phyloP scores from a whole-genome alignment of 164 flowering plant genomes.

The Magnolia officinalis region DNA sequence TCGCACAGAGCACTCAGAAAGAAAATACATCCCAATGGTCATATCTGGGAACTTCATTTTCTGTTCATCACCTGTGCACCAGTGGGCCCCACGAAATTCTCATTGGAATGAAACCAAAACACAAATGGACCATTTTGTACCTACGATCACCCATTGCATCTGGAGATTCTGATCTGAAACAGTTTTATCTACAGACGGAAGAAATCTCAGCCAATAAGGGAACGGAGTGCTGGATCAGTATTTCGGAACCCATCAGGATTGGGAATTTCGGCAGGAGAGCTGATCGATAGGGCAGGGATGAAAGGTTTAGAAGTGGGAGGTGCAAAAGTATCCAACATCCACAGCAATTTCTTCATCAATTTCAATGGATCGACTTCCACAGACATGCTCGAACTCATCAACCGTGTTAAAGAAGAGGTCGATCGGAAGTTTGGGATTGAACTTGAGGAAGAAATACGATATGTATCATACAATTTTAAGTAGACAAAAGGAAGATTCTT shows the following conservation, averaged over 20 bases:
- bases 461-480: slow-evolving; percentile 9
- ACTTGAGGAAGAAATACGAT: slow-evolving; percentile 34
- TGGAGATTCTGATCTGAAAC: neutral
- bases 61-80: too few relatives aligned
- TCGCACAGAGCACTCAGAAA: too few relatives aligned
- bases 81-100: too few relatives aligned
- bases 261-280: slow-evolving; percentile 34
- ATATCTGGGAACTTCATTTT: too few relatives aligned
- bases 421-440: slow-evolving; percentile 29
- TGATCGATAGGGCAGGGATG: slow-evolving; percentile 48
- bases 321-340: slow-evolving; percentile 40
- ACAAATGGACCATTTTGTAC: neutral
- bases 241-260: slow-evolving; percentile 35
- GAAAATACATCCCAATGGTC: too few relatives aligned
- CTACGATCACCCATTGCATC: neutral
- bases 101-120: too few relatives aligned
- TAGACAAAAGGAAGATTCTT: neutral
- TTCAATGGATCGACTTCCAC: slow-evolving; percentile 32
- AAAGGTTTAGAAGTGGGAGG: slow-evolving; percentile 44
- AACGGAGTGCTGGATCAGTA: slow-evolving; percentile 45
- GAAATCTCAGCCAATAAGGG: slow-evolving; percentile 32
- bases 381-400: slow-evolving; percentile 47
- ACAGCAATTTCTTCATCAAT: slow-evolving; percentile 50
- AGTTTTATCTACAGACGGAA: slow-evolving; percentile 23
- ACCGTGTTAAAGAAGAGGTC: slow-evolving; percentile 32